phyloP scores from a whole-genome alignment of 257 asterid species.

The Salvia splendens region DNA sequence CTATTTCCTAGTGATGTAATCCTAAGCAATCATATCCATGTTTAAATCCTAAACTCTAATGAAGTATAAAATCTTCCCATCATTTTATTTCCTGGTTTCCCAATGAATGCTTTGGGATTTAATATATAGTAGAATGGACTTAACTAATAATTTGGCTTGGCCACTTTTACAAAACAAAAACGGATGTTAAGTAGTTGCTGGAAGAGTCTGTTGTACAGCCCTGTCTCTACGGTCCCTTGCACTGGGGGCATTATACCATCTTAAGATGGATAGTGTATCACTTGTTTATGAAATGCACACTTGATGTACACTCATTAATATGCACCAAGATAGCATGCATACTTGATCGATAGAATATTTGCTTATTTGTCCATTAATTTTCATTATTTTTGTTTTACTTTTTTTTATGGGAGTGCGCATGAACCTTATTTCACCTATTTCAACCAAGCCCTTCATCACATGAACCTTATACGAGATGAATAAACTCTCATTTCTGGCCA shows the following conservation, averaged over 20 bases:
- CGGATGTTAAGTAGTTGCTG: background rate
- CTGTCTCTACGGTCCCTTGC: background rate
- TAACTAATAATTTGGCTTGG: background rate
- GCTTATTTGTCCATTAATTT: background rate
- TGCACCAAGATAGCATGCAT: background rate
- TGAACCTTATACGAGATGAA: conserved; percentile 7
- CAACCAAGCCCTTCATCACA: background rate
- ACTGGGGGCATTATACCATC: background rate
- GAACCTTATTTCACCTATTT: background rate
- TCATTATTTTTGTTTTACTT: background rate
- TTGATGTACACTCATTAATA: background rate
- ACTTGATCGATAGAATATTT: background rate
- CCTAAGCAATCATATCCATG: background rate
- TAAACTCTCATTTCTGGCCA: background rate
- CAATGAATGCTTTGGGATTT: background rate
- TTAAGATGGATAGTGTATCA: background rate
- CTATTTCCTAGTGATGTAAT: conserved; percentile 12
- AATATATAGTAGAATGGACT: background rate
- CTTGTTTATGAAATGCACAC: background rate
- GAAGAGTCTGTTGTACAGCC: background rate
- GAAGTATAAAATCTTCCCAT: background rate
- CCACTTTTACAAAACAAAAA: background rate
- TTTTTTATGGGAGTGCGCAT: background rate
- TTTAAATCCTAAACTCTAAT: background rate
- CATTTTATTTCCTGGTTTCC: background rate